Evolutionary conservation across 257 asterid genomes (phyloP).

Genomic region (Orobanche coerulescens): DNA sequence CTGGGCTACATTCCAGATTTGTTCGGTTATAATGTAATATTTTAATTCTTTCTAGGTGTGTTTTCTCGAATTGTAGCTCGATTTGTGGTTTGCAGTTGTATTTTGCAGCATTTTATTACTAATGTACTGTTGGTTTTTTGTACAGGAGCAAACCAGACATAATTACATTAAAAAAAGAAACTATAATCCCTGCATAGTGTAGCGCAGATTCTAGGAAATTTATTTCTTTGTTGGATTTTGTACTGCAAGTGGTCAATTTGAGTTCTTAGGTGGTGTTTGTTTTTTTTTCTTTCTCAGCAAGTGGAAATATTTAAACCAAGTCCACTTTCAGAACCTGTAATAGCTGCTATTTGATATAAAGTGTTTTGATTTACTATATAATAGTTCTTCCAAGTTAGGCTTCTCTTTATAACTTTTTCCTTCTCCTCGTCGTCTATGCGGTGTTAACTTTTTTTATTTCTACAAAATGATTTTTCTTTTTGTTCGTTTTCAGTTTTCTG

Average conservation of each 20-base stretch:
- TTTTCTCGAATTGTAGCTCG: too few species aligned
- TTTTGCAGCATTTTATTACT: background rate
- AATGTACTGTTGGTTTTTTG: background rate
- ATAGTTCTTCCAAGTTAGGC: too few species aligned
- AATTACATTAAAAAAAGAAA: background rate
- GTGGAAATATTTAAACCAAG: constrained; percentile 10
- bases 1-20: constrained; percentile 4
- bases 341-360: too few species aligned
- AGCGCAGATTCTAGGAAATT: background rate
- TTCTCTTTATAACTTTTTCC: too few species aligned
- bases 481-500: too few species aligned
- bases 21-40: too few species aligned
- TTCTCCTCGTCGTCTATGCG: too few species aligned
- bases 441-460: too few species aligned
- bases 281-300: constrained; percentile 13
- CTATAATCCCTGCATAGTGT: background rate
- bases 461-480: too few species aligned
- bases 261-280: constrained; percentile 18
- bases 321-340: constrained; percentile 22
- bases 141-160: background rate
- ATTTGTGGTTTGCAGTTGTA: background rate
- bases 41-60: too few species aligned
- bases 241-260: background rate
- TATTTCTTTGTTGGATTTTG: background rate
- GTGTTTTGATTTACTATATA: too few species aligned